Base-by-base conservation (phyloP, 768 basidiomycete genomes). In the Lyophyllum atratum region DNA sequence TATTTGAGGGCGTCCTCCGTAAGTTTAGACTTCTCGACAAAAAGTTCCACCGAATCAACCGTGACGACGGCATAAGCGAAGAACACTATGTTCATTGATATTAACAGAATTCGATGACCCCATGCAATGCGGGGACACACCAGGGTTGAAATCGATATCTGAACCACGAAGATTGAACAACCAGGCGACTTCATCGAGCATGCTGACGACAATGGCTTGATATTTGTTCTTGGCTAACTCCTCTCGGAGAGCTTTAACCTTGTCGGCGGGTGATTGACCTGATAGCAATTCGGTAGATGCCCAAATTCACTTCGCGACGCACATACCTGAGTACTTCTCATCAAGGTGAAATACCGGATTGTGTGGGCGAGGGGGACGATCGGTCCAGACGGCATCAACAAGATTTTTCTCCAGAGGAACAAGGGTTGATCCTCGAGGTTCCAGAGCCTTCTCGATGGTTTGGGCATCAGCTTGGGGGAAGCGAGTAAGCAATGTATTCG, bases 161-260 rank as follows among this genome's bases (percentile, higher is more conserved):
- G 86, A 83, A 1, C 95, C 95, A 59, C 96, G 87, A 29, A 99
- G 77, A 70, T 98, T 95, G 75, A 93, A 92, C 37, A 95, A 68
- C 94, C 94, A 98, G 0, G 93, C 94, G 49, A 96, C 85, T 69
- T 98, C 96, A 70, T 98, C 96, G 21, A 98, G 82, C 80, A 89
- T 86, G n/a, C 81, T 89, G 4, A 98, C 82, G 1, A 96, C 86
- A 40, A 92, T 70, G 1, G 90, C 93, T 61, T 86, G 81, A n/a
- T 74, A 75, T 21, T 85, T 81, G 64, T 85, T 80, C 75, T 84
- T 85, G 54, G 68, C 64, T 52, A 96, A 62, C 58, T 89, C 86
- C 55, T 85, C 80, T 31, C 93, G 80, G 5, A 93, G 72, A 19
- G 76, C 74, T 17, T 73, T 72, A 40, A 99, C 75, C 72, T 99